These are phyloP conservation scores for Wickerhamiella cacticola DNA, from an alignment of 805 yeast genomes.

Conservation along the genomic window DNA sequence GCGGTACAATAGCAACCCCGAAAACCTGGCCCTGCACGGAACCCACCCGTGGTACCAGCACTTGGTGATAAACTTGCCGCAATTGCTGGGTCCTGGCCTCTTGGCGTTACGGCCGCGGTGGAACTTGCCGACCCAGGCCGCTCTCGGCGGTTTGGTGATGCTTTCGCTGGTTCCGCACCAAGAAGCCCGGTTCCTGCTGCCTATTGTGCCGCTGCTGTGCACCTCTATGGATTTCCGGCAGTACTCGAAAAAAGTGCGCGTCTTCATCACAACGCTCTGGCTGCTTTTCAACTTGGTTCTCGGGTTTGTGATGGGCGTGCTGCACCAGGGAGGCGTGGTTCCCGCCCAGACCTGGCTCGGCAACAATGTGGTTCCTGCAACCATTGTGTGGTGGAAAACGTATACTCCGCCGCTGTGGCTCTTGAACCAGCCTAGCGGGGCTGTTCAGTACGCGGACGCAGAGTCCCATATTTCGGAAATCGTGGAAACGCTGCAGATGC, in stretches of 20 bases:
- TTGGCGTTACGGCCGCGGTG: conserved; percentile 36
- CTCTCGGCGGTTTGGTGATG: conserved; percentile 46
- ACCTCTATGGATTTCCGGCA: conserved; percentile 34
- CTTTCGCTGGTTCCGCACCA: conserved; percentile 81
- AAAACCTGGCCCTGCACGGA: conserved; percentile 68
- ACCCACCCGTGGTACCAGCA: conserved; percentile 71
- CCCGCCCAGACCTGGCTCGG: conserved; percentile 39
- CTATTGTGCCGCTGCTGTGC: conserved; percentile 62
- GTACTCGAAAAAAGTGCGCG: conserved; percentile 16
- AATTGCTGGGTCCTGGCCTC: conserved; percentile 66
- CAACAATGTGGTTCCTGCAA: conserved; percentile 22
- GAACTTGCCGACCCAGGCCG: conserved; percentile 44
- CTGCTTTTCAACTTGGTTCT: conserved; percentile 48
- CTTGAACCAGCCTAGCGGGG: conserved; percentile 30
- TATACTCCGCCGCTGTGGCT: conserved; percentile 92
- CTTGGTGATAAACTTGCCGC: conserved; percentile 61
- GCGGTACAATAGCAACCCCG: conserved; percentile 46
- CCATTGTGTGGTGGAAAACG: conserved; percentile 81
- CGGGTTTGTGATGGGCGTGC: conserved; percentile 58
- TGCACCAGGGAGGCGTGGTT: conserved; percentile 86
- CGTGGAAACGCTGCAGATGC: not conserved
- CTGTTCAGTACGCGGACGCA: conserved; percentile 23
- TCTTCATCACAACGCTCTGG: conserved; percentile 35
- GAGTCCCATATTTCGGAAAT: conserved; percentile 1
- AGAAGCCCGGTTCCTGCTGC: conserved; percentile 77